A percentile compares a stretch with the other conserved stretches of the same genome.
These are phyloP conservation scores for Sutorius australiensis DNA, from an alignment of 768 basidiomycete genomes.

Conservation along the genomic window DNA sequence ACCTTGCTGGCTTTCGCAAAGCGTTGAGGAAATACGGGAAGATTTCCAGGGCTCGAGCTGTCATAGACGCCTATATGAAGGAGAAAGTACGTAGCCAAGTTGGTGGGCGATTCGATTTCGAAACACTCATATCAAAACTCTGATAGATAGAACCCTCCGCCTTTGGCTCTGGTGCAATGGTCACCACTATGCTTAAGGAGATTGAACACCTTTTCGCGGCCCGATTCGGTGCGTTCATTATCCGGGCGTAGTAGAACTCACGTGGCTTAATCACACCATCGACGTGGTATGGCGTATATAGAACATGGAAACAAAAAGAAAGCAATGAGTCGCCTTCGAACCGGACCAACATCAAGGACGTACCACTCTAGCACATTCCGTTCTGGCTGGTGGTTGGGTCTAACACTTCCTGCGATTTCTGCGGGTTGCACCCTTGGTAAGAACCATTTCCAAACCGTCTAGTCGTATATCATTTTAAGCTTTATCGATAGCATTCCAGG, in stretches of 20 bases:
- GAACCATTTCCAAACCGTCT: not conserved
- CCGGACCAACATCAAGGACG: constrained; percentile 44
- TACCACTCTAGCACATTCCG: constrained; percentile 73
- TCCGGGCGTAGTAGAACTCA: not conserved
- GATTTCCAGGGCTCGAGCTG: constrained; percentile 58
- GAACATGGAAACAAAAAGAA: constrained; percentile 75
- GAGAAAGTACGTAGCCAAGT: constrained; percentile 52
- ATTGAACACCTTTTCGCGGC: constrained; percentile 75
- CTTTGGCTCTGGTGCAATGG: constrained; percentile 58
- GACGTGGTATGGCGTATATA: constrained; percentile 11
- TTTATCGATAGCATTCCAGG: constrained; percentile 47
- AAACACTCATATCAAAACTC: not conserved
- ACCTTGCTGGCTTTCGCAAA: constrained; percentile 87
- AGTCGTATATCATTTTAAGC: not conserved
- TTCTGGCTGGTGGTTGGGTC: constrained; percentile 68
- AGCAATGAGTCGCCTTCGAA: constrained; percentile 65
- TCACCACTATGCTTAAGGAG: constrained; percentile 67
- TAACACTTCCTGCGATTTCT: constrained; percentile 65
- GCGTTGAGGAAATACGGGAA: constrained; percentile 86
- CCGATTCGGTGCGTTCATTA: constrained; percentile 62
- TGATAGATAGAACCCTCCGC: constrained; percentile 62
- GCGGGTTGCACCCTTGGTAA: constrained; percentile 60
- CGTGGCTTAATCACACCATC: not conserved
- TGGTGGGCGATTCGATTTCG: not conserved
- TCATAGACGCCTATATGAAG: constrained; percentile 72